Evolutionary conservation across 169 alveolate genomes (phyloP), one percentile per base, ranked within the genome.

Genomic region (Plasmodium blacklocki): DNA sequence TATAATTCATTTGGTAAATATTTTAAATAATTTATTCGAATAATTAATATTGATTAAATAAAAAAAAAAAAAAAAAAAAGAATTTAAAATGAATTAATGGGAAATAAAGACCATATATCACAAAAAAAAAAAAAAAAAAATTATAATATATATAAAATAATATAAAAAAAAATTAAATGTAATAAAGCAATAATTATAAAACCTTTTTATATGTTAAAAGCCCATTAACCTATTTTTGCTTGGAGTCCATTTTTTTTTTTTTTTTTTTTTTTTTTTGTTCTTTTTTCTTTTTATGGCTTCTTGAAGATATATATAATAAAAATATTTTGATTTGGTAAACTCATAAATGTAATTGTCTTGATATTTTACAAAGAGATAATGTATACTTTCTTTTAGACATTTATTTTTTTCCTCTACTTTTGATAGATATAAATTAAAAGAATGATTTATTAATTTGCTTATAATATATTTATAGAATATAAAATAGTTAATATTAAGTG

Each of bases 281-380:
- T 32, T 47, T 39, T 29, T 49, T 19, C 15, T 73, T 62, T 73
- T 56, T 12, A 66, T 80, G 21, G 58, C 59, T 47, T 54, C 50
- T 80, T 63, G 68, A 26, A 80, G 15, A 26, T 80, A 80, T 18
- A 39, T 80, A 68, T 68, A 68, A 29, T 80, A 68, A 80, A 80
- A 80, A 68, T 63, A 80, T 63, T 80, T 80, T 56, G 73, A 29
- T 67, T 80, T 29, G 47, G 90, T 54, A 80, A 80, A 80, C 49
- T 68, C 66, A 23, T 80, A 80, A 47, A 80, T 56, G 60, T 32
- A 80, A 58, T 80, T 80, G 14, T 66, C 60, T 80, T 11, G 9
- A 67, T 62, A 66, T 68, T 80, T 80, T 23, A 18, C 12, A 68
- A 32, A 72, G 52, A 43, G 60, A 66, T 23, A 32, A 39, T 54